These are phyloP conservation scores for Aspergillus pseudoglaucus DNA, from an alignment of 2,329 filamentous ascomycete genomes.

Conservation along the genomic window DNA sequence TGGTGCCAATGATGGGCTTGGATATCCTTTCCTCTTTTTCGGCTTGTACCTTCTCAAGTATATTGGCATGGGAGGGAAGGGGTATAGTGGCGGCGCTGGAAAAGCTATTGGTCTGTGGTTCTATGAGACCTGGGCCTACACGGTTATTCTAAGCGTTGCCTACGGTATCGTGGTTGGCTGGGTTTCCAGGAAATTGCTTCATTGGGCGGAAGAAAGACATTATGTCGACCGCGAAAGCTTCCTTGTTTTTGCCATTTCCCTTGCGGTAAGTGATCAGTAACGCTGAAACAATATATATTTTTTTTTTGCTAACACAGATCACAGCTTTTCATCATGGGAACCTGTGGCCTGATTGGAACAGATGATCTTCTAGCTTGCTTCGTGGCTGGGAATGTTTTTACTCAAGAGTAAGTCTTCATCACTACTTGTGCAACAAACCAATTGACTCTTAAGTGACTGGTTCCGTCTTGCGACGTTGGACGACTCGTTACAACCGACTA, in stretches of 20 bases:
- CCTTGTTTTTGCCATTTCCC: slow-evolving; percentile 74
- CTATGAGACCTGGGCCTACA: slow-evolving; percentile 77
- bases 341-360: slow-evolving; percentile 77
- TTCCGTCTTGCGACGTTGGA: slow-evolving; percentile 83
- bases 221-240: slow-evolving; percentile 86
- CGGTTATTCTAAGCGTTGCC: slow-evolving; percentile 67
- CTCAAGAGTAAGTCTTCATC: slow-evolving; percentile 59
- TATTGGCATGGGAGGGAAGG: slow-evolving; percentile 51
- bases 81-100: slow-evolving; percentile 52
- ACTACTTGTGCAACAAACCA: slow-evolving; percentile 1
- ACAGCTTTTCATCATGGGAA: slow-evolving; percentile 74
- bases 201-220: slow-evolving; percentile 73
- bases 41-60: slow-evolving; percentile 80
- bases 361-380: slow-evolving; percentile 91
- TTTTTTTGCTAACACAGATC: slow-evolving; percentile 5
- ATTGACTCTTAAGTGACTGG: slow-evolving; percentile 58
- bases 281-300: background rate
- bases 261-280: slow-evolving; percentile 53
- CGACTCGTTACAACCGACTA: slow-evolving; percentile 86
- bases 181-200: slow-evolving; percentile 72
- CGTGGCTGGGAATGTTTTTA: slow-evolving; percentile 83
- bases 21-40: slow-evolving; percentile 83
- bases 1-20: slow-evolving; percentile 81
- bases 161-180: slow-evolving; percentile 76
- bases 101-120: slow-evolving; percentile 76